Evolutionary conservation across 164 flowering plant species (phyloP), one percentile per base, ranked within the genome.

Genomic region (Liquidambar formosana): DNA sequence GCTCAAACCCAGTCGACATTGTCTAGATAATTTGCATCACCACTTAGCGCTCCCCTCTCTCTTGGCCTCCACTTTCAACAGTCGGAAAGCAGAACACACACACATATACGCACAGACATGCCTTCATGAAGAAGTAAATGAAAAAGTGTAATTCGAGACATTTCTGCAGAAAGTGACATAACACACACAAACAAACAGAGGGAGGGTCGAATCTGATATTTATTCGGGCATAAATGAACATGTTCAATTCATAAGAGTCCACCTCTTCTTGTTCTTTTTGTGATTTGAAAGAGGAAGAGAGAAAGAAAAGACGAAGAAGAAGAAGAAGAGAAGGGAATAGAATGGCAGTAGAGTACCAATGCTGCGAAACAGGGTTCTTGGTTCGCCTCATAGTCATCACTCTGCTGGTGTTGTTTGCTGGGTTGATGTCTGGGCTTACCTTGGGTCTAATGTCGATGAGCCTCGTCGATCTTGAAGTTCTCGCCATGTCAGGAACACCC

Each of bases 381-480:
- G 19, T 90, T 1, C 83, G 79, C 73, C 84, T 93, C 38, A 4
- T 63, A 47, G 44, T 90, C 0, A 78, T 90, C 5, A 79, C 78
- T 41, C 64, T 84, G n/a, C 71, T 95, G 63, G 97, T 95, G 23
- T 0, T 85, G 72, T 92, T 94, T 61, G 99, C 99, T 13, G 99
- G 99, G 2, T 14, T 89, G 76, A 95, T 95, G 99, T 95, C 99
- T 46, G 99, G 99, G 10, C 97, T 95, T 33, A 95, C 99, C 11
- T 62, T 95, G 63, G 99, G 99, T 15, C 92, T 95, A 64, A 95
- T 95, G 99, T 95, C 99, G 0, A 75, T 95, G 86, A 89, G 97
- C 66, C 80, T 92, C 8, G 99, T 95, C 59, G 99, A 95, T 79
- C 97, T 95, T 23, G 99, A 95, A 71, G 99, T 95, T 53, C 89